Conservation (phyloP, 1,284 basidiomycete genomes). For the Pseudomicrostroma phylloplanum region DNA sequence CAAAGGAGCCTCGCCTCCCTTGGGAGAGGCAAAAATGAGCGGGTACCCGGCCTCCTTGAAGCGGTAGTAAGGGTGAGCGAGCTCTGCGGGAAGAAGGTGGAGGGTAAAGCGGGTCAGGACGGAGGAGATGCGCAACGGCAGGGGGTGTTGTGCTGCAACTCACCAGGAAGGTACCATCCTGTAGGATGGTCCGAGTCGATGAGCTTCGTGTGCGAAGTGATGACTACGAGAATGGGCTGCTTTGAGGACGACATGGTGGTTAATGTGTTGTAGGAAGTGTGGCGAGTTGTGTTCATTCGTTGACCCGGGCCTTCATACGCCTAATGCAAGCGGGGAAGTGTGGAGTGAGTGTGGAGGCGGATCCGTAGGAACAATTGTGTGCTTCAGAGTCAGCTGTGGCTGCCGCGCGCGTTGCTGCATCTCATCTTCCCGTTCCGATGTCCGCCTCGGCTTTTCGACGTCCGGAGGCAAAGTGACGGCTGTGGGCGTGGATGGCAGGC, state of each 20-base stretch:
- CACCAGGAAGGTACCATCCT: conserved; percentile 52
- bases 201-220: conserved; percentile 43
- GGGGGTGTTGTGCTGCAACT: neutral
- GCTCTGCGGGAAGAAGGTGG: conserved; percentile 29
- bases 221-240: conserved; percentile 4
- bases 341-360: too few species aligned
- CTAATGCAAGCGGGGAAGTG: too few species aligned
- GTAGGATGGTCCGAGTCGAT: conserved; percentile 60
- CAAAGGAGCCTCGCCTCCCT: conserved; percentile 67
- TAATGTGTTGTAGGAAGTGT: neutral
- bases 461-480: too few species aligned
- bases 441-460: too few species aligned
- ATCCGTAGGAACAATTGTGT: too few species aligned
- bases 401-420: too few species aligned
- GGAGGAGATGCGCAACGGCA: conserved; percentile 37
- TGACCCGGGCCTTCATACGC: too few species aligned
- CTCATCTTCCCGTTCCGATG: too few species aligned
- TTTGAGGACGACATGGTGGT: neutral
- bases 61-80: conserved; percentile 72
- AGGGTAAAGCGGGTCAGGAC: too few species aligned
- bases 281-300: too few species aligned
- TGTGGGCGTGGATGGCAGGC: too few species aligned
- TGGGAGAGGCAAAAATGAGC: conserved; percentile 67
- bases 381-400: too few species aligned
- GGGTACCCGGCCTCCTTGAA: conserved; percentile 58